These are phyloP conservation scores for Alternaria tenuissima DNA, from an alignment of 2,329 filamentous ascomycete genomes.

Conservation along the genomic window DNA sequence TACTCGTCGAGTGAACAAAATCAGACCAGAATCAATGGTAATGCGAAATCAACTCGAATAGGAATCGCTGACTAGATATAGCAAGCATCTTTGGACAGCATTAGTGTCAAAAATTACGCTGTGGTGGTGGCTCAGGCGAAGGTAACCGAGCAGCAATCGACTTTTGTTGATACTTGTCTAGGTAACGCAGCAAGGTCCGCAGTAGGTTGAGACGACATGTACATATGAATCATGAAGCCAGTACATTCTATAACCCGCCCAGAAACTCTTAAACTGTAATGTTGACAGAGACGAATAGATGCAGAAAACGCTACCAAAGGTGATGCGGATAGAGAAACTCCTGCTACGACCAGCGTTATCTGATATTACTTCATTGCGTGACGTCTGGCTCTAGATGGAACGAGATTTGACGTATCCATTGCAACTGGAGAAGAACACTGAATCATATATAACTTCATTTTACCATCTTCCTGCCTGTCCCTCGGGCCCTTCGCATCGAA, in stretches of 20 bases:
- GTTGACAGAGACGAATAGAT: background rate
- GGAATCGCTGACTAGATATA: fast-evolving
- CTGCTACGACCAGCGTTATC: background rate
- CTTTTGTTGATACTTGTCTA: background rate
- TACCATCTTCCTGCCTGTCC: background rate
- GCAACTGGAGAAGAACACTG: background rate
- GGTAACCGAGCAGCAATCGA: background rate
- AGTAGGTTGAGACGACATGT: background rate
- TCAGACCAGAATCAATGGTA: background rate
- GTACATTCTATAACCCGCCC: background rate
- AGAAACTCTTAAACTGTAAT: background rate
- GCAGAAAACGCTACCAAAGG: background rate
- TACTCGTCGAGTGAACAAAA: background rate
- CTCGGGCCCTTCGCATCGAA: slow-evolving; percentile 21
- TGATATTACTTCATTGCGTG: background rate
- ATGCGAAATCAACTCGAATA: background rate
- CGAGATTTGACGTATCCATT: background rate
- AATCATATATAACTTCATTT: background rate
- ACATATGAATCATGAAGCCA: background rate
- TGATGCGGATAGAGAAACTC: background rate
- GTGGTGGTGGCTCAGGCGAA: background rate
- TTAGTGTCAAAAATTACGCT: background rate
- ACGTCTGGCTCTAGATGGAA: background rate
- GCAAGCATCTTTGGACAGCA: background rate
- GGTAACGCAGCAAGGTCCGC: background rate